Evolutionary conservation across 1,139 yeast species (phyloP).

Genomic region (Suhomyces maxii): DNA sequence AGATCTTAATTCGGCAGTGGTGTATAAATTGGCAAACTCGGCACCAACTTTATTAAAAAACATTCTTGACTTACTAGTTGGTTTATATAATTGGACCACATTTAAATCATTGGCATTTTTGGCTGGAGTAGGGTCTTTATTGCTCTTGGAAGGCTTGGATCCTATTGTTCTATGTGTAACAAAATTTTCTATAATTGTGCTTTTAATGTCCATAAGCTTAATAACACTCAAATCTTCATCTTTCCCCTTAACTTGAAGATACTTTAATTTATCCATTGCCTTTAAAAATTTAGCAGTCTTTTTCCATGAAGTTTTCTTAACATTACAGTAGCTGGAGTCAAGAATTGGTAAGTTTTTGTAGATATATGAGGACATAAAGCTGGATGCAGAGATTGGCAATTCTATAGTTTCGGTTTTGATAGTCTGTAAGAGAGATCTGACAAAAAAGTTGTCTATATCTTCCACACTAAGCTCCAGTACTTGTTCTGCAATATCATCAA

Average conservation of each 20-base stretch:
- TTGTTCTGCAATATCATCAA: constrained; percentile 27
- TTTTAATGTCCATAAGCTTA: constrained; percentile 39
- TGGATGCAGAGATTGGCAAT: constrained; percentile 67
- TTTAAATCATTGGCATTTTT: constrained; percentile 30
- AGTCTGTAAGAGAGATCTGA: constrained; percentile 67
- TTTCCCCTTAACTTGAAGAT: constrained; percentile 69
- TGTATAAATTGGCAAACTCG: constrained; percentile 44
- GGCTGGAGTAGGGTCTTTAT: constrained; percentile 18
- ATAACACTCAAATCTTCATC: constrained; percentile 68
- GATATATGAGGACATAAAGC: constrained; percentile 69
- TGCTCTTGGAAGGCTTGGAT: constrained; percentile 15
- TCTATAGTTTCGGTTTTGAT: constrained; percentile 58
- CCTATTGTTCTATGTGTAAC: constrained; percentile 58
- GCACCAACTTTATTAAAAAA: constrained; percentile 50
- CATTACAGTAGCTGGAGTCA: constrained; percentile 54
- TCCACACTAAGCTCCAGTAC: constrained; percentile 49
- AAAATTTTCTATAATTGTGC: constrained; percentile 55
- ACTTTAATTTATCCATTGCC: constrained; percentile 75
- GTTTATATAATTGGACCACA: constrained; percentile 50
- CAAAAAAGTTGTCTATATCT: constrained; percentile 79
- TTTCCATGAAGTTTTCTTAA: constrained; percentile 87
- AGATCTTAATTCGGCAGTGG: constrained; percentile 53
- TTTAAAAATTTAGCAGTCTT: constrained; percentile 83
- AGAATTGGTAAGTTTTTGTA: constrained; percentile 67
- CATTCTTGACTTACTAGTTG: constrained; percentile 49